A percentile compares a stretch with the other conserved stretches of the same genome.
Conservation (phyloP, 495 filamentous ascomycete species). For the Penicillium paxilli region DNA sequence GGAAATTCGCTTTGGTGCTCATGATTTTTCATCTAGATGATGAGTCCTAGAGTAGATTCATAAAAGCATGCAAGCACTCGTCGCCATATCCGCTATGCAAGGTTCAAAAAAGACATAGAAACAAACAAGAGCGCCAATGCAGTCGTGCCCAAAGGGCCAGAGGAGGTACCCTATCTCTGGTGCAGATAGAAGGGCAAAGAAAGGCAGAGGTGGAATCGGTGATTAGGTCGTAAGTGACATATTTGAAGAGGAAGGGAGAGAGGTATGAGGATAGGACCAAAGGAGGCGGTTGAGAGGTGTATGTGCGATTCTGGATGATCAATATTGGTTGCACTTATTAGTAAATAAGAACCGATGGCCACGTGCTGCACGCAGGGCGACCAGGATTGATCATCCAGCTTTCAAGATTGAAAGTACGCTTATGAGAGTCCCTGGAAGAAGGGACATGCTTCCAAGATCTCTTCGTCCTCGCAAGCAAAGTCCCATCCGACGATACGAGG, state of each 20-base stretch:
- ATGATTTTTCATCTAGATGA: not conserved
- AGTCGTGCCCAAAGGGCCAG: not conserved
- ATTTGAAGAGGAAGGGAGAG: not conserved
- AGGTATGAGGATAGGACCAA: not conserved
- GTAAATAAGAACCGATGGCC: not conserved
- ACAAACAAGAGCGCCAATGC: not conserved
- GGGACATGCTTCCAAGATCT: slow-evolving; percentile 75
- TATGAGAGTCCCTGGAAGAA: slow-evolving; percentile 62
- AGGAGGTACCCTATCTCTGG: not conserved
- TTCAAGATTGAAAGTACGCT: not conserved
- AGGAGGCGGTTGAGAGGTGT: not conserved
- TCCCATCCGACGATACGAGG: slow-evolving; percentile 96
- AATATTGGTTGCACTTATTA: not conserved
- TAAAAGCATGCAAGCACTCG: not conserved
- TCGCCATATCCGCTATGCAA: slow-evolving; percentile 7
- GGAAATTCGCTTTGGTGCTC: not conserved
- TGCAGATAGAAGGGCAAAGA: too few relatives aligned
- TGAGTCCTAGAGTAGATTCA: not conserved
- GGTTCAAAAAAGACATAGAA: not conserved
- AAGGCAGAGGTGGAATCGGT: not conserved
- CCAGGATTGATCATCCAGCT: not conserved
- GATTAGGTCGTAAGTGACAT: too few relatives aligned
- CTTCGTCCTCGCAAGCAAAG: slow-evolving; percentile 86
- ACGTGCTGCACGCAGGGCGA: not conserved
- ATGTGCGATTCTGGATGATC: not conserved